Evolutionary conservation across 208 protist genomes (phyloP), one percentile per base, ranked within the genome.

Genomic region (Acanthamoeba polyphaga): DNA sequence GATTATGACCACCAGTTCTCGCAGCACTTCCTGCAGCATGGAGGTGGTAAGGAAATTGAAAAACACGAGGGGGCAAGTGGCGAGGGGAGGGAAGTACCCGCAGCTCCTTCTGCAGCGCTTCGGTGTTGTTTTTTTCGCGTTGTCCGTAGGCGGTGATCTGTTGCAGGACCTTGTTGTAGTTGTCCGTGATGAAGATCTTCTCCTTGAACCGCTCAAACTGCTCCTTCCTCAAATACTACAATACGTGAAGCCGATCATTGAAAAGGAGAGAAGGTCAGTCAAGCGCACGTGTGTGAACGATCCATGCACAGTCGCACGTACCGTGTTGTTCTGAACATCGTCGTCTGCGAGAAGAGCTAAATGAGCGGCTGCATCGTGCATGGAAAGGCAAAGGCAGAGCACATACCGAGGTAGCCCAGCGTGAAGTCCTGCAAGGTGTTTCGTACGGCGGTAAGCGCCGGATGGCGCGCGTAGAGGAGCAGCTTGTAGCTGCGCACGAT

Each of bases 141-240:
- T 92, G 87, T 10, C 62, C 87, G 46, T 76, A 92, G 46, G 66
- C 60, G 19, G 87, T 92, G 60, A 92, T 68, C 62, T 92, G 87
- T 10, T 62, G 62, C 4, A 92, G 29, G n/a, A 92, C 49, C 66
- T 68, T 68, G 13, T 70, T 62, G 13, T 74, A 38, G 29, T 92
- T 72, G 24, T 92, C 87, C 27, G 5, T 68, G 15, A 43, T 78
- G 87, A 92, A 92, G 62, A 92, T 43, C n/a, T 43, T 58, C 27
- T 24, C 60, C 34, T 78, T 68, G 49, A 76, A 92, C 13, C 87
- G 60, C 27, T 92, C 87, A 72, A 92, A 34, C 19, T 92, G 87
- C 49, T 92, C 87, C 85, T 92, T 46, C 34, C 66, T 29, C 46
- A 92, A 49, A 32, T 92, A 92, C 60, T 78, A 27, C 4, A 10